Base-by-base conservation (phyloP, 2,329 filamentous ascomycete genomes). In the Cercospora janseana region DNA sequence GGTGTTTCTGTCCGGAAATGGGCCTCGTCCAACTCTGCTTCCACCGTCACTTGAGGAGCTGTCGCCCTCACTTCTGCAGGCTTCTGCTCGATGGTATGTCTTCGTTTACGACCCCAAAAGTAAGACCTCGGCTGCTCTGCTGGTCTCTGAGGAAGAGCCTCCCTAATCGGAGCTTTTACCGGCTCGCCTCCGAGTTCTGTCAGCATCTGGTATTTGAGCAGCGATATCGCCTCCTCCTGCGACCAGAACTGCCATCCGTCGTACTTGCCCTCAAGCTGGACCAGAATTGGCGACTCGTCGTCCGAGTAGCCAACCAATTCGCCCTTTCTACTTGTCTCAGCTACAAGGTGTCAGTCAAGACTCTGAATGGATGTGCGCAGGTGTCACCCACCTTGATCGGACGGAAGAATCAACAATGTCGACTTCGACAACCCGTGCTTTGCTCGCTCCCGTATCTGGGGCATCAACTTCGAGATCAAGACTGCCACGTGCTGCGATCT, bases 1-100 rank as follows among this genome's bases (percentile, higher is more conserved):
- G 69, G 66, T 32, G 66, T 75, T 52, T 74, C 70, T 13, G 65
- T 65, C 6, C 74, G 66, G 43, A 75, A 65, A 38, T 68, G 67
- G 9, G 73, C 61, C 18, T 73, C 69, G 32, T 69, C 68, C 51
- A 70, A 56, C 31, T 60, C 56, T 7, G 73, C 68, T 6, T 62
- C 54, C 3, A 65, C 61, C 9, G 38, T 54, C 28, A 63, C 58
- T 13, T 51, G 49, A 29, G 50, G 45, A n/a, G 35, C 42, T 3
- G 29, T 5, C n/a, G 47, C 31, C 16, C 32, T 49, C 6, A 49
- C 23, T 16, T 20, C 3, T 23, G 23, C 40, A 23, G 49, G 40
- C 16, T 43, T 35, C 20, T 3, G 21, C 12, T 47, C 45, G 8
- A 46, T 35, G 9, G 55, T 34, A 16, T 54, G 60, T 21, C 41